Percentiles rank a stretch among this genome's conserved stretches.
Conservation (phyloP, 2,329 filamentous ascomycete genomes). For the Talaromyces albobiverticillius region DNA sequence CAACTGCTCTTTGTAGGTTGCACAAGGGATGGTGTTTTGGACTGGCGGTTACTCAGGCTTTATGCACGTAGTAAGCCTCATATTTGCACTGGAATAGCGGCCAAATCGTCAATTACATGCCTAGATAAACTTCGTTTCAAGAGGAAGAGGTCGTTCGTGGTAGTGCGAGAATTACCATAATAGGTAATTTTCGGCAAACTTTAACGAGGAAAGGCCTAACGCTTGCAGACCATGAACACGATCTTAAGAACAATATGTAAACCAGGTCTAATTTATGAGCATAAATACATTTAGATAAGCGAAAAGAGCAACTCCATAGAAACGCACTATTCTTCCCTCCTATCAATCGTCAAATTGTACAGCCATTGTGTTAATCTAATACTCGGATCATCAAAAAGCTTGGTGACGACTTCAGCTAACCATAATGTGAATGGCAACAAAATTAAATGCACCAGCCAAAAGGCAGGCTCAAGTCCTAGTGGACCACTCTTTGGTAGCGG, state of each 20-base stretch:
- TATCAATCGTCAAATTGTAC: too few relatives aligned
- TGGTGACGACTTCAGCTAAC: slow-evolving; percentile 56
- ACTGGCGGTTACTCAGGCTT: too few relatives aligned
- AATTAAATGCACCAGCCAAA: slow-evolving; percentile 59
- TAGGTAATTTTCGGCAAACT: neutral
- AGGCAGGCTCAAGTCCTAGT: slow-evolving; percentile 59
- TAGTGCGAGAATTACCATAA: neutral
- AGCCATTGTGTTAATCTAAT: slow-evolving; percentile 58
- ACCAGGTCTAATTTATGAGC: too few relatives aligned
- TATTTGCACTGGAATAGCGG: neutral
- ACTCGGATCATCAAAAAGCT: slow-evolving; percentile 57
- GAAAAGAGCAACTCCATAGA: too few relatives aligned
- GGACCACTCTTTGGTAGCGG: slow-evolving; percentile 57
- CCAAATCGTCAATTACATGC: neutral
- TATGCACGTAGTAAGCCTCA: too few relatives aligned
- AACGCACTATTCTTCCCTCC: too few relatives aligned
- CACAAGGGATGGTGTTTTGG: neutral
- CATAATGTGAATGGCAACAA: slow-evolving; percentile 59
- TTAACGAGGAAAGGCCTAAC: too few relatives aligned
- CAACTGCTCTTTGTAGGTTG: neutral
- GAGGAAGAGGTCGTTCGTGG: neutral
- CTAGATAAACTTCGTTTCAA: neutral
- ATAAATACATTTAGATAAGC: too few relatives aligned
- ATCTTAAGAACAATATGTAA: too few relatives aligned
- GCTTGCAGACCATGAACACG: too few relatives aligned